Base-by-base conservation (phyloP, 1,139 yeast species). In the Suhomyces yuchorum region DNA sequence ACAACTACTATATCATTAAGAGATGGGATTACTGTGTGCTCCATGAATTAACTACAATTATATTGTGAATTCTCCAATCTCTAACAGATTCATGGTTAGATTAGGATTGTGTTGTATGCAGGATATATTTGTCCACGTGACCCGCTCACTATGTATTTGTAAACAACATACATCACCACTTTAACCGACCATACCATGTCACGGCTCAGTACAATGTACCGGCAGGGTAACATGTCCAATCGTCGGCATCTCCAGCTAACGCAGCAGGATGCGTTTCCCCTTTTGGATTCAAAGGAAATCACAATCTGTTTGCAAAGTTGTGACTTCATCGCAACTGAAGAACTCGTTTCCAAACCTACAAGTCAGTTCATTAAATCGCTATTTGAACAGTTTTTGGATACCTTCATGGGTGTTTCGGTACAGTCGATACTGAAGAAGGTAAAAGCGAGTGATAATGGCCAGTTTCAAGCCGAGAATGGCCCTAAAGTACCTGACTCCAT, bases 321-420 rank as follows among this genome's bases (percentile, higher is more conserved):
- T 61, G 87, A 83, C 50, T 80, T 87, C 44, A 63, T 72, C 12
- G 86, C 84, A 0, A 75, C 80, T 17, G 91, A 84, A 55, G 90
- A 85, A 32, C 75, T 80, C 51, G 72, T 89, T 3, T 59, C 72
- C 20, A 82, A 77, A 54, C 97, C 97, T 7, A 80, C 88, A 1
- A 73, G 84, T 14, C 79, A 78, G 40, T 87, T 81, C 57, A 78
- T 87, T 51, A 78, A 77, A 47, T 70, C 80, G 17, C 65, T 89
- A 34, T 82, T 85, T 51, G 88, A 85, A 55, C 92, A 86, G 60
- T 80, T 89, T 18, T 71, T 88, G 50, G 93, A 86, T 50, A 75
- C 81, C 18, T 88, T 86, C 57, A 73, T 85, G 61, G 89, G 87
- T 3, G 43, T 62, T 8, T 55, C 66, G 1, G 36, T 56, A 2